Base-by-base conservation (phyloP, 345 rosid species). In the Cardiospermum halicacabum region DNA sequence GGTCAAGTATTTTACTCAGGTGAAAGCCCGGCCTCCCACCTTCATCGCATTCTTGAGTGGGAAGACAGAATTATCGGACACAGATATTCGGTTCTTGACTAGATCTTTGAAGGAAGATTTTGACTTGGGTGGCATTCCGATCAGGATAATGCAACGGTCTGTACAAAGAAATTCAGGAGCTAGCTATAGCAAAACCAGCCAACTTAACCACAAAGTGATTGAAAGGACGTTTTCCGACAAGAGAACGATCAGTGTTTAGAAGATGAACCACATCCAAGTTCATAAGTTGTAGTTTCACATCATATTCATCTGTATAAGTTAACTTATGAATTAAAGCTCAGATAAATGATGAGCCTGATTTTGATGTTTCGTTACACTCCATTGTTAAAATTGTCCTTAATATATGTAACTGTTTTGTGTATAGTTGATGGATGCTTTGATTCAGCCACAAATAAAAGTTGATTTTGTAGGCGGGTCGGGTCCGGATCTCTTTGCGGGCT, bases 11-110 rank as follows among this genome's bases (percentile, higher is more conserved):
- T 85, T 94, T 76, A 88, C 99, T 27, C 99, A 94, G 65, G 99
- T 94, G 77, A 94, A 94, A 87, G 99, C 97, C 25, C 78, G 99
- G 32, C 99, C 99, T 12, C 97, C 97, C 0, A 94, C 99, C 62
- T 94, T 94, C 69, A 89, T 94, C 0, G 92, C 97, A 68, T 94
- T 94, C 63, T 45, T 87, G 67, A 80, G 80, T 4, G 95, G 96
- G 70, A 91, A 79, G 77, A 81, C 77, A 0, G 69, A 25, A 71
- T 81, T 94, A 37, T 77, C 87, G 0, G 96, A 89, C 28, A 81
- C 92, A 3, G 92, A 94, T 62, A 60, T 94, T 26, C 79, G 92
- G 81, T 94, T 94, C 53, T 71, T 94, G 37, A 88, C 86, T 0
- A 91, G 72, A 65, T 94, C 99, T 11, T 69, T 91, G 76, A 89